phyloP scores from a whole-genome alignment of 768 basidiomycete species.

The Psilocybe cyanescens region DNA sequence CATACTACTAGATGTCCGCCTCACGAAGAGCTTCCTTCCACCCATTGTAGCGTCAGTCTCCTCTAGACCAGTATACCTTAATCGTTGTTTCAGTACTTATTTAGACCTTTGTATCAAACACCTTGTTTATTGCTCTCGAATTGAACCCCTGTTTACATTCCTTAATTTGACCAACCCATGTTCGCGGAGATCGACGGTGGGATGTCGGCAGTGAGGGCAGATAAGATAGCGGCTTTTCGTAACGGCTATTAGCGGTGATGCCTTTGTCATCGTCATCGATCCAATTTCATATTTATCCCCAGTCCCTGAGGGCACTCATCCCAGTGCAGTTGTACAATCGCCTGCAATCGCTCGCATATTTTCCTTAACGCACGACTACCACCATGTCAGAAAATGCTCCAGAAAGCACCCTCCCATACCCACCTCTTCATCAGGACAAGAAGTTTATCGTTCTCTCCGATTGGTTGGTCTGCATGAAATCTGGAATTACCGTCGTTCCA shows the following conservation, averaged over 20 bases:
- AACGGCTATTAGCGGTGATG: neutral
- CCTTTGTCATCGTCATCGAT: constrained; percentile 6
- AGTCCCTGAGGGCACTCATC: neutral
- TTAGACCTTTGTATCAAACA: constrained; percentile 17
- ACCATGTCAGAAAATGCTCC: constrained; percentile 41
- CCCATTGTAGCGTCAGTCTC: constrained; percentile 6
- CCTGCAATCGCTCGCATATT: too few species aligned
- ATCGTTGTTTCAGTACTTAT: constrained; percentile 15
- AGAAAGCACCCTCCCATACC: constrained; percentile 77
- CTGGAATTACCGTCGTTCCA: constrained; percentile 3
- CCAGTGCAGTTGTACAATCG: neutral
- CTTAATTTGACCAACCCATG: neutral
- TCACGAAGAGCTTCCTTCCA: neutral
- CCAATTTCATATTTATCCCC: neutral
- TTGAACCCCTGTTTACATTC: neutral
- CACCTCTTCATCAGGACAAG: constrained; percentile 78
- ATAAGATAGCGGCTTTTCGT: constrained; percentile 14
- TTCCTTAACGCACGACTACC: constrained; percentile 9
- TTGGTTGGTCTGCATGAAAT: constrained; percentile 62
- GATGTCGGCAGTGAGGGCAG: constrained; percentile 4
- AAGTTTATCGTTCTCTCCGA: constrained; percentile 88
- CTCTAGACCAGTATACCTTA: constrained; percentile 3
- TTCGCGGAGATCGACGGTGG: constrained; percentile 7
- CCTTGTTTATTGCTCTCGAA: neutral
- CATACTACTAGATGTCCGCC: constrained; percentile 1